phyloP scores from a whole-genome alignment of 305 asterid species.

The Rubia balearica region DNA sequence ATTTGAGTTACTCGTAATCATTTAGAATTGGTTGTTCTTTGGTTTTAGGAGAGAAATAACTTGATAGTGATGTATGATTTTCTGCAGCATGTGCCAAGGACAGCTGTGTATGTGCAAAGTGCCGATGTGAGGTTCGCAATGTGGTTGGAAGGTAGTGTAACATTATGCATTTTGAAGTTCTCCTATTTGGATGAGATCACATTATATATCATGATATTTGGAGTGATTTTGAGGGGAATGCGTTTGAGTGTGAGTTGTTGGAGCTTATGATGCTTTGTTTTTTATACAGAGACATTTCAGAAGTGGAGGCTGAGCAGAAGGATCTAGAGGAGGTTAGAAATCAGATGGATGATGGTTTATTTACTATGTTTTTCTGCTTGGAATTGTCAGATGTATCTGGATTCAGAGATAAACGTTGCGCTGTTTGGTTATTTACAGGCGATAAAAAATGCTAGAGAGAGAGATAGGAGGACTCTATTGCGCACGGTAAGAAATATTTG shows the following conservation, averaged over 20 bases:
- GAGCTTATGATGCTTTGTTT: constrained; percentile 15
- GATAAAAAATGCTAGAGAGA: constrained; percentile 80
- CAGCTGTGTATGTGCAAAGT: constrained; percentile 81
- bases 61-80: constrained; percentile 8
- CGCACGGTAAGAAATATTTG: constrained; percentile 55
- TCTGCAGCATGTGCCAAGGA: constrained; percentile 86
- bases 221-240: constrained; percentile 2
- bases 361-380: not conserved
- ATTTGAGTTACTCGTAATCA: not conserved
- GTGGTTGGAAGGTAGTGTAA: constrained; percentile 64
- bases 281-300: constrained; percentile 60
- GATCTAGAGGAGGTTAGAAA: constrained; percentile 58
- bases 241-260: not conserved
- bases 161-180: not conserved
- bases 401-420: constrained; percentile 19
- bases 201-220: not conserved
- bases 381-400: constrained; percentile 5
- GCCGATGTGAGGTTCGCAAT: constrained; percentile 59
- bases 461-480: constrained; percentile 73
- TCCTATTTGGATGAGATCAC: not conserved
- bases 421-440: constrained; percentile 47
- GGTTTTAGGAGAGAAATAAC: not conserved
- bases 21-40: not conserved
- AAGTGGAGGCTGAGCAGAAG: constrained; percentile 89
- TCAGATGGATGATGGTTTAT: not conserved